Evolutionary conservation across 208 protist genomes (phyloP).

Genomic region (Trypanosoma vivax): DNA sequence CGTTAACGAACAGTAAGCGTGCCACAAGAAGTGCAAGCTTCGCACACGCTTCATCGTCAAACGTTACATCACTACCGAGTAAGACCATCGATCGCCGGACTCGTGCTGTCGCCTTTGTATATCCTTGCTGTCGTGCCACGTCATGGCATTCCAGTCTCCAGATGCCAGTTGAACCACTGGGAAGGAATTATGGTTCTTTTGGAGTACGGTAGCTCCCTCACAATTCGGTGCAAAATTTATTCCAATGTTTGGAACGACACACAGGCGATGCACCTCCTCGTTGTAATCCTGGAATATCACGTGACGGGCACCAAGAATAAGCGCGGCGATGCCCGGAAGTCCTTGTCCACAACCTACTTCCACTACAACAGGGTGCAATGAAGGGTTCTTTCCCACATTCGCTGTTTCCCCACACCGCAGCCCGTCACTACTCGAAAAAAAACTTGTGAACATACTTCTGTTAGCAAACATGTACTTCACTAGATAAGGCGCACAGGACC

Average conservation of each 20-base stretch:
- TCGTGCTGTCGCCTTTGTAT: neutral
- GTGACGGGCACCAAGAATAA: slow-evolving; percentile 46
- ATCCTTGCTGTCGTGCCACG: slow-evolving; percentile 20
- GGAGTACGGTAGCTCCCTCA: slow-evolving; percentile 1
- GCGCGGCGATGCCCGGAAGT: slow-evolving; percentile 53
- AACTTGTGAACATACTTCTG: slow-evolving; percentile 17
- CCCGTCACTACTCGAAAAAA: slow-evolving; percentile 2
- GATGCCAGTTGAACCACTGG: slow-evolving; percentile 55
- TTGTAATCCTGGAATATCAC: slow-evolving; percentile 86
- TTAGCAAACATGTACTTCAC: slow-evolving; percentile 29
- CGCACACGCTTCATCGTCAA: slow-evolving; percentile 69
- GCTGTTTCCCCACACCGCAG: neutral
- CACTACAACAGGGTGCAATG: slow-evolving; percentile 22
- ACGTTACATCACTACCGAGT: slow-evolving; percentile 83
- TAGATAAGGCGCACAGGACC: slow-evolving; percentile 81
- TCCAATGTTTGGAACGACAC: slow-evolving; percentile 72
- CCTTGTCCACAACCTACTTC: slow-evolving; percentile 83
- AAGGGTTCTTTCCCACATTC: neutral
- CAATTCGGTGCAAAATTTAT: slow-evolving; percentile 26
- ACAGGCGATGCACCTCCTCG: slow-evolving; percentile 63
- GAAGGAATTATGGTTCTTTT: neutral
- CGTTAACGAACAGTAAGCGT: slow-evolving; percentile 45
- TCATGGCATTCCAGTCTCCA: slow-evolving; percentile 67
- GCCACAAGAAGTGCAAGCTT: slow-evolving; percentile 57
- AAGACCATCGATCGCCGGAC: slow-evolving; percentile 34